Evolutionary conservation across 2,329 filamentous ascomycete genomes (phyloP).

Genomic region (Hirsutella minnesotensis): DNA sequence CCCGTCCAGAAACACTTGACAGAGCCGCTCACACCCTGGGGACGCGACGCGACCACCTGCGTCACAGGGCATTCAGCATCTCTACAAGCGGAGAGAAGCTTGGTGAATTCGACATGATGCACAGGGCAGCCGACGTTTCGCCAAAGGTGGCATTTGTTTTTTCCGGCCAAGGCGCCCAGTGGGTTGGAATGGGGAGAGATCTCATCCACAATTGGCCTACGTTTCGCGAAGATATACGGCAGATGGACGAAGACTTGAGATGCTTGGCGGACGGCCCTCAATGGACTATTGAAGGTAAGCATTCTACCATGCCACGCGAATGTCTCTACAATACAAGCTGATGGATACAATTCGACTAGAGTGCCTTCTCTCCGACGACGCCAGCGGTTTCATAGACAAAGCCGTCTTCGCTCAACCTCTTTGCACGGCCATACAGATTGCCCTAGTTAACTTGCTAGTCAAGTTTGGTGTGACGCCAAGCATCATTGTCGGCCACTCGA

Average conservation of each 20-base stretch:
- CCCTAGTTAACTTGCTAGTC: conserved; percentile 23
- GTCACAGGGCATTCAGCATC: background rate
- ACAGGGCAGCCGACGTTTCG: background rate
- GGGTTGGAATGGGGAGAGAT: conserved; percentile 11
- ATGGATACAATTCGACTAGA: background rate
- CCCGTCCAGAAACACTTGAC: background rate
- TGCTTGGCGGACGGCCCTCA: background rate
- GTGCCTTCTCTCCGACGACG: conserved; percentile 12
- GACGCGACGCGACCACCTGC: background rate
- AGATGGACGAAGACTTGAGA: conserved; percentile 6
- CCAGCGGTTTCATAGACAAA: conserved; percentile 23
- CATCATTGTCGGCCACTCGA: conserved; percentile 24
- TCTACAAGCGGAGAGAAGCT: background rate
- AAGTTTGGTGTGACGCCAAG: conserved; percentile 16
- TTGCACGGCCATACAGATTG: conserved; percentile 42
- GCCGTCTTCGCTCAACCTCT: conserved; percentile 40
- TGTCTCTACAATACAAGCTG: background rate
- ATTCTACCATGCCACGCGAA: background rate
- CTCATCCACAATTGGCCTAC: conserved; percentile 4
- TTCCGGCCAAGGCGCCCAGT: conserved; percentile 17
- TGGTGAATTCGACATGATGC: background rate
- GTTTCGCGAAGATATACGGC: conserved; percentile 4
- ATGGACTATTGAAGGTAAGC: conserved; percentile 5
- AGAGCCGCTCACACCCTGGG: background rate
- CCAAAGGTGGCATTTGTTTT: conserved; percentile 19